These are phyloP conservation scores for Flaveria sonorensis DNA, from an alignment of 129 eudicot species.

Conservation along the genomic window DNA sequence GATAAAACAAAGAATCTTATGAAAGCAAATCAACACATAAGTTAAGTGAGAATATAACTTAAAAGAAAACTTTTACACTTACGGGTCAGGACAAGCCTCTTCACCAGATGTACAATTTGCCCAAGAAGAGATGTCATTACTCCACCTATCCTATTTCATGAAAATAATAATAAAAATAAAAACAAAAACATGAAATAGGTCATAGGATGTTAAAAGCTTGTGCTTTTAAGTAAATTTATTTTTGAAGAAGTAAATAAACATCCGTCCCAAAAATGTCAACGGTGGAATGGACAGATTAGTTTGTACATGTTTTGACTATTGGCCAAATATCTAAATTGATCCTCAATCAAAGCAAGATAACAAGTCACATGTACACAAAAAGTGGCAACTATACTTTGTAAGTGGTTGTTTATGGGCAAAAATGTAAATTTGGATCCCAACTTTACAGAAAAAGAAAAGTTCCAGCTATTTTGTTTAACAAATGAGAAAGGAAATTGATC, in stretches of 20 bases:
- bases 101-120: conserved; percentile 56
- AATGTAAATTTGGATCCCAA: not conserved
- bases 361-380: not conserved
- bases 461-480: not conserved
- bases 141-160: conserved; percentile 63
- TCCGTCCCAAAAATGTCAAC: not conserved
- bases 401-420: not conserved
- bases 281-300: not conserved
- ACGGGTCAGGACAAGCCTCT: conserved; percentile 92
- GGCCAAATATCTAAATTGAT: conserved; percentile 3
- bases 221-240: not conserved
- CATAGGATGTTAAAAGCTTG: not conserved
- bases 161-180: conserved; percentile 3
- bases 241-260: not conserved
- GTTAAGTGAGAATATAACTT: not conserved
- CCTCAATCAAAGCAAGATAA: not conserved
- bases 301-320: not conserved
- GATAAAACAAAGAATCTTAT: conserved; percentile 9
- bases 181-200: not conserved
- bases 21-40: not conserved
- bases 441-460: not conserved
- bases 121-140: conserved; percentile 50
- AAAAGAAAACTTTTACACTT: conserved; percentile 35
- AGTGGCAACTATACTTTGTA: not conserved
- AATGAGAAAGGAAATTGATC: not conserved